Base-by-base conservation (phyloP, 2,329 filamentous ascomycete genomes). In the Hymenoscyphus fraxineus region DNA sequence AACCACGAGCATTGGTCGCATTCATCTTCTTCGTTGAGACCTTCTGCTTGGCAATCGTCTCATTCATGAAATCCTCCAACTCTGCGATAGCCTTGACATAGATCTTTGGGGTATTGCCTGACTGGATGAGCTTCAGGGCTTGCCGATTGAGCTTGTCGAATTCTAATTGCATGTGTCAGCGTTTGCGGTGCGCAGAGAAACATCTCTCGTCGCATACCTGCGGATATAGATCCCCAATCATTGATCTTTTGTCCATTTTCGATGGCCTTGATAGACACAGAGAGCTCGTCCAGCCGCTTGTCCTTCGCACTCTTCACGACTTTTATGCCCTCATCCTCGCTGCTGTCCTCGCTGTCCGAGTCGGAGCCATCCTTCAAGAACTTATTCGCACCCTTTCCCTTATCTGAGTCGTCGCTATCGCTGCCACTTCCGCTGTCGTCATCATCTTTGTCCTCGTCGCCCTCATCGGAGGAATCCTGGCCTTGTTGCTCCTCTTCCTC, bases 11-110 rank as follows among this genome's bases (percentile, higher is more conserved):
- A 76, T 94, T 96, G 76, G 89, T 95, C 67, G 93, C 93, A 81
- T 97, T 99, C 93, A 98, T 97, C 85, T 97, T 98, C 87, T 97
- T 97, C 68, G 89, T 88, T 2, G 91, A 91, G 71, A 96, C 91
- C 83, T 99, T 99, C 77, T 96, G 92, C 85, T 97, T 97, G 73
- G 93, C 88, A 70, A 96, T 86, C 31, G 93, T 89, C 82, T 99
- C 96, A 76, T 93, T 93, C 84, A 97, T 91, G 76, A 90, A 87
- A 73, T 96, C 93, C 81, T 99, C 95, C 69, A 99, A 84, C 76
- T 99, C 94, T 73, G 94, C 90, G 70, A 98, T 87, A 71, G 90
- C 89, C 82, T 95, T 93, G 79, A 99, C 88, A 80, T 97, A 99
- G 68, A 90, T 80, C 83, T 96, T 97, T 64, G 95, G 95, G 44